Percentiles rank a stretch among this genome's conserved stretches.
Conservation (phyloP, 805 yeast species). For the Helenozyma baotianmanensis region DNA sequence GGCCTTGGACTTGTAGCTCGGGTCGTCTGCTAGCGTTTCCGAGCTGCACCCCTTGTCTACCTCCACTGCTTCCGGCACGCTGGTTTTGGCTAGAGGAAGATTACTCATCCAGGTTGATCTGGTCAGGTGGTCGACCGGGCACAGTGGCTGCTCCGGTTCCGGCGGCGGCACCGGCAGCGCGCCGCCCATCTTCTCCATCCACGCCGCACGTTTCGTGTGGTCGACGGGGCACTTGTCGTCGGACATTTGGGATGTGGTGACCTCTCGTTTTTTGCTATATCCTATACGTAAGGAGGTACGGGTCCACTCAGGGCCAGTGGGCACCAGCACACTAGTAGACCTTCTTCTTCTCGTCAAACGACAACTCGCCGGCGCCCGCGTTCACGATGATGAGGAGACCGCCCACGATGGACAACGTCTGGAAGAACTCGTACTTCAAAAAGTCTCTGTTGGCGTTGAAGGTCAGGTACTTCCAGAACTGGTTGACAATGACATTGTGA, state of each 20-base stretch:
- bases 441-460: constrained; percentile 80
- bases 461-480: constrained; percentile 77
- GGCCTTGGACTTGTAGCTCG: constrained; percentile 22
- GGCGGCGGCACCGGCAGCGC: not conserved
- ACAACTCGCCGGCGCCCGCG: constrained; percentile 94
- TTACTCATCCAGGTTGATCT: constrained; percentile 59
- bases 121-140: constrained; percentile 69
- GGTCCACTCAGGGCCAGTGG: not conserved
- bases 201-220: constrained; percentile 12
- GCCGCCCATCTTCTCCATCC: constrained; percentile 11
- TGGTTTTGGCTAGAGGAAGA: constrained; percentile 20
- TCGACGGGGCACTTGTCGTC: constrained; percentile 17
- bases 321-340: constrained; percentile 51
- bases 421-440: constrained; percentile 89
- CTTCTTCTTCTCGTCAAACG: constrained; percentile 94
- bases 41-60: constrained; percentile 41
- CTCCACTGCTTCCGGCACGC: constrained; percentile 40
- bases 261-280: not conserved
- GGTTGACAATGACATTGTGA: constrained; percentile 76
- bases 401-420: constrained; percentile 90
- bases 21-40: constrained; percentile 31
- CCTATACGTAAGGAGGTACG: not conserved
- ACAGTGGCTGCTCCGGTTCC: constrained; percentile 32
- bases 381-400: constrained; percentile 86
- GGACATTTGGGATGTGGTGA: constrained; percentile 4